Evolutionary conservation across 371 early-diverging fungal species (phyloP).

Genomic region (Mucor piriformis): DNA sequence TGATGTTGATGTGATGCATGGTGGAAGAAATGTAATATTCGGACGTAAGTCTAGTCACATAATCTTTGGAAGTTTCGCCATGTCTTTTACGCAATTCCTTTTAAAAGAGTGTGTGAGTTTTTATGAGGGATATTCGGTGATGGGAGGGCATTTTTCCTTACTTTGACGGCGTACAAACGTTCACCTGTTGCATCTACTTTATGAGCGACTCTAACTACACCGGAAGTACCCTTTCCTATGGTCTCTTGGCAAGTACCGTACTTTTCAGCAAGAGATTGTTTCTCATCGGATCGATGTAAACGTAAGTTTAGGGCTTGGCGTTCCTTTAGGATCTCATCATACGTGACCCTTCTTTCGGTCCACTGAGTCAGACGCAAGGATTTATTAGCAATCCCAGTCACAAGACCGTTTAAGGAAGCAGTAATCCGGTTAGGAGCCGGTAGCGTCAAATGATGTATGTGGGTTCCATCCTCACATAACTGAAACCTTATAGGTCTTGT

Average conservation of each 20-base stretch:
- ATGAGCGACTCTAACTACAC: constrained; percentile 52
- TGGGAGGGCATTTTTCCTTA: constrained; percentile 18
- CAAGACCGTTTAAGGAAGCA: constrained; percentile 34
- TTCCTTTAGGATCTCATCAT: constrained; percentile 35
- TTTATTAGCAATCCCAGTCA: constrained; percentile 30
- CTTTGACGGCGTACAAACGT: constrained; percentile 59
- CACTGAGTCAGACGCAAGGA: constrained; percentile 30
- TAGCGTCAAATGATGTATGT: constrained; percentile 39
- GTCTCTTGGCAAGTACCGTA: constrained; percentile 58
- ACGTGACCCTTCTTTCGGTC: constrained; percentile 29
- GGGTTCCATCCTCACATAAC: constrained; percentile 32
- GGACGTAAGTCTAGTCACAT: constrained; percentile 61
- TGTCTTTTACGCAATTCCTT: constrained; percentile 67
- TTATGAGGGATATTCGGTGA: background rate
- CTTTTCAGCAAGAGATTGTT: constrained; percentile 38
- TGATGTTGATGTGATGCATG: constrained; percentile 65
- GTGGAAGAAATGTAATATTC: constrained; percentile 71
- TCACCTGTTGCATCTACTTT: constrained; percentile 39
- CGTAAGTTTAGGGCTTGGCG: constrained; percentile 28
- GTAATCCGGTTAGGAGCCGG: constrained; percentile 39
- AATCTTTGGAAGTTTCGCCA: constrained; percentile 61
- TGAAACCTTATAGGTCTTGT: constrained; percentile 31
- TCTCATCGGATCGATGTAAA: constrained; percentile 14
- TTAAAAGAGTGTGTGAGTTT: background rate
- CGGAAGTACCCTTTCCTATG: constrained; percentile 57